Conservation (phyloP, 2,329 filamentous ascomycete genomes). For the Rugonectria rugulosa region DNA sequence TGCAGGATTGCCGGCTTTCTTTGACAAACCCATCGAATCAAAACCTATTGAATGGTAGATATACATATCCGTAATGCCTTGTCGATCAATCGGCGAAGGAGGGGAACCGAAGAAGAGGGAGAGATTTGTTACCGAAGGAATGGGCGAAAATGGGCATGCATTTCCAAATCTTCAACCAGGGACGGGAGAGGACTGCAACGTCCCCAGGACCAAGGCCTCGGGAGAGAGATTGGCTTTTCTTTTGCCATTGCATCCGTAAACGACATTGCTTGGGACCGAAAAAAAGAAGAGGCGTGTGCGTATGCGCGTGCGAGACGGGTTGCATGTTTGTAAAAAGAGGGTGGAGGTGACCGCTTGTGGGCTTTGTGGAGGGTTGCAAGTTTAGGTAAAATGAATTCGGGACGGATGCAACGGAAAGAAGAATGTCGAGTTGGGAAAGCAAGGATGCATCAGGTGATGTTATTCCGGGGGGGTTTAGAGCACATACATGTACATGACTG, state of each 20-base stretch:
- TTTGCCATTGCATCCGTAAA: too few relatives aligned
- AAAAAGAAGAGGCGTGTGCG: background rate
- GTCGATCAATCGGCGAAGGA: too few relatives aligned
- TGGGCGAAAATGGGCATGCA: too few relatives aligned
- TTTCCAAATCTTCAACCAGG: too few relatives aligned
- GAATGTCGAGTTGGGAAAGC: background rate
- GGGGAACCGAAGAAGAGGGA: too few relatives aligned
- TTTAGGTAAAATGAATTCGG: too few relatives aligned
- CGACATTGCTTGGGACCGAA: slow-evolving; percentile 1
- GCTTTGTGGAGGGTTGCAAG: too few relatives aligned
- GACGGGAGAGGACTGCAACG: slow-evolving; percentile 2
- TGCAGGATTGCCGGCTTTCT: too few relatives aligned
- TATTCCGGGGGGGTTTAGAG: background rate
- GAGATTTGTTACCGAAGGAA: too few relatives aligned
- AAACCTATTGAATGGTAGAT: too few relatives aligned
- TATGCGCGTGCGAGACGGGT: background rate
- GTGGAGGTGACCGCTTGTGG: background rate
- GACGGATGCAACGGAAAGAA: background rate
- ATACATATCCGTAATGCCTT: too few relatives aligned
- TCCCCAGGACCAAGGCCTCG: slow-evolving; percentile 16
- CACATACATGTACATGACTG: background rate
- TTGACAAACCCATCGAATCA: too few relatives aligned
- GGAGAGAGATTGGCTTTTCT: slow-evolving; percentile 7
- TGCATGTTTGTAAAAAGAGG: background rate
- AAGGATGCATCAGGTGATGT: background rate